These are phyloP conservation scores for Dioszegia aurantiaca DNA, from an alignment of 768 basidiomycete genomes.

Conservation along the genomic window DNA sequence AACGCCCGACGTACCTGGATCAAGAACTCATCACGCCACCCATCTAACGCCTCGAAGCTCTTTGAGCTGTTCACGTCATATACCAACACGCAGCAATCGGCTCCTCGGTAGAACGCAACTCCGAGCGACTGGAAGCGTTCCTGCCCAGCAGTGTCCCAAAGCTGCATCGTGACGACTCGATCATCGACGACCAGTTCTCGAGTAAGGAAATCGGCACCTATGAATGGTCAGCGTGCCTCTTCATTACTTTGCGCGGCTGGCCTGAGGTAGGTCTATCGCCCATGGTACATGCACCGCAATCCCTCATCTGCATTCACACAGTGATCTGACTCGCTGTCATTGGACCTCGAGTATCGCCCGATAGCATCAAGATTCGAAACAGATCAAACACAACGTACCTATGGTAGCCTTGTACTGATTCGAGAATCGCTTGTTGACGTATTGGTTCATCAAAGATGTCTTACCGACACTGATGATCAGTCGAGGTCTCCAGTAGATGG, in stretches of 20 bases:
- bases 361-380: neutral
- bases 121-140: slow-evolving; percentile 99
- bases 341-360: too few relatives aligned
- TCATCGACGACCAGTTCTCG: slow-evolving; percentile 99
- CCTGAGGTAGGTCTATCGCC: too few relatives aligned
- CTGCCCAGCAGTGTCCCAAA: slow-evolving; percentile 99
- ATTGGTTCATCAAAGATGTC: slow-evolving; percentile 99
- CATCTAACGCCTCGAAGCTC: slow-evolving; percentile 97
- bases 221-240: neutral
- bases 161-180: slow-evolving; percentile 97
- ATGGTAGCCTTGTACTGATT: slow-evolving; percentile 98
- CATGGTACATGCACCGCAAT: too few relatives aligned
- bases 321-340: too few relatives aligned
- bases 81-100: slow-evolving; percentile 97
- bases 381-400: slow-evolving; percentile 32
- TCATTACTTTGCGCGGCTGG: too few relatives aligned
- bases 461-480: slow-evolving; percentile 74
- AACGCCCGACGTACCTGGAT: slow-evolving; percentile 64
- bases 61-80: slow-evolving; percentile 99
- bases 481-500: neutral
- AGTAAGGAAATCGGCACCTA: slow-evolving; percentile 62
- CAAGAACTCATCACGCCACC: slow-evolving; percentile 98
- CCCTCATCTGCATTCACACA: too few relatives aligned
- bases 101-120: slow-evolving; percentile 97
- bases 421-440: slow-evolving; percentile 98